phyloP scores from a whole-genome alignment of 495 filamentous ascomycete species.

The Penicillium samsonianum region DNA sequence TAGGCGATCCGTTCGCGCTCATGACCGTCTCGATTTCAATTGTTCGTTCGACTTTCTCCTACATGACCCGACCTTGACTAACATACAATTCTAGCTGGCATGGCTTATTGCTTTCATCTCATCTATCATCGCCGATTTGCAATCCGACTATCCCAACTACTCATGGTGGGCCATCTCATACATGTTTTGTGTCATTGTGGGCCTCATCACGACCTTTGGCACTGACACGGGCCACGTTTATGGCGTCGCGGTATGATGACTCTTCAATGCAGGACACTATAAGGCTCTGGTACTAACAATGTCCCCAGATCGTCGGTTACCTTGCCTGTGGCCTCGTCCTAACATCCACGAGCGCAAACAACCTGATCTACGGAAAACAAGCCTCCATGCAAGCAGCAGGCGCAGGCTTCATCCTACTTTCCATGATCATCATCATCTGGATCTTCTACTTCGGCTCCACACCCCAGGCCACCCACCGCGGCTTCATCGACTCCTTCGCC shows the following conservation, averaged over 20 bases:
- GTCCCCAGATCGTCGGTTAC: conserved; percentile 73
- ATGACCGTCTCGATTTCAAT: conserved; percentile 90
- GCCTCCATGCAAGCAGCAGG: conserved; percentile 80
- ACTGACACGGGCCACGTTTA: conserved; percentile 83
- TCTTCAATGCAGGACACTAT: not conserved
- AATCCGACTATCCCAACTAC: conserved; percentile 69
- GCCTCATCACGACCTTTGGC: conserved; percentile 75
- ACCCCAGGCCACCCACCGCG: conserved; percentile 81
- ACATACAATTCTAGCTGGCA: conserved; percentile 63
- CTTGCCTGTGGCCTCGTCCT: conserved; percentile 79
- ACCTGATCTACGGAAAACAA: conserved; percentile 68
- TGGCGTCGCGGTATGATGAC: conserved; percentile 71
- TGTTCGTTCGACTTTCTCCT: conserved; percentile 55
- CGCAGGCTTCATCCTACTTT: conserved; percentile 92
- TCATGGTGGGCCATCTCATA: conserved; percentile 89
- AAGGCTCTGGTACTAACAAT: conserved; percentile 18
- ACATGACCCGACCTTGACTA: not conserved
- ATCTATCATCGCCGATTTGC: conserved; percentile 73
- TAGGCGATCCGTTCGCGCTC: conserved; percentile 95
- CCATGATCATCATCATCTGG: conserved; percentile 95
- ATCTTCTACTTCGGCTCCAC: conserved; percentile 98
- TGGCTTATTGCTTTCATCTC: conserved; percentile 92
- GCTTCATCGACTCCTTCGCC: conserved; percentile 94
- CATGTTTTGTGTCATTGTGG: conserved; percentile 78
- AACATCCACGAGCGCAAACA: conserved; percentile 79